Conservation (phyloP, 257 asterid species). For the Przewalskia tangutica region DNA sequence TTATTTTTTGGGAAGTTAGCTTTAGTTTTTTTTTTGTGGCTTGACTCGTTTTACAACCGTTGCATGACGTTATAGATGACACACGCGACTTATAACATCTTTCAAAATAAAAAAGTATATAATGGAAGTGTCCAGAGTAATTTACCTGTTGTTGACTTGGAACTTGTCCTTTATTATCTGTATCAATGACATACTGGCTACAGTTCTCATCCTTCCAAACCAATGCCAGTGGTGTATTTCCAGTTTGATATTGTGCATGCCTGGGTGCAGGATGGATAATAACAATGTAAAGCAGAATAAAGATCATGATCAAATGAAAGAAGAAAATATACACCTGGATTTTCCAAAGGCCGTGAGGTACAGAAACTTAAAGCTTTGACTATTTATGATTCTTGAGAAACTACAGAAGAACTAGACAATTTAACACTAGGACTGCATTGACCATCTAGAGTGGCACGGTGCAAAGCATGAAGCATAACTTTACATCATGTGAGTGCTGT, state of each 20-base stretch:
- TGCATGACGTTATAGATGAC: not conserved
- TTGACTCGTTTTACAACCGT: not conserved
- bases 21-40: not conserved
- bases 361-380: not conserved
- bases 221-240: slow-evolving; percentile 80
- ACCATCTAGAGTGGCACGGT: not conserved
- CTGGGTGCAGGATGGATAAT: slow-evolving; percentile 19
- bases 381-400: not conserved
- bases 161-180: slow-evolving; percentile 74
- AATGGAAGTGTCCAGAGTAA: not conserved
- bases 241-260: slow-evolving; percentile 90
- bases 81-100: not conserved
- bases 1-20: not conserved
- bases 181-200: slow-evolving; percentile 81
- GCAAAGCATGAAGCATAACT: not conserved
- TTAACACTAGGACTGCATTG: not conserved
- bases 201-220: slow-evolving; percentile 93
- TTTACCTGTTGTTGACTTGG: slow-evolving; percentile 82
- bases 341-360: not conserved
- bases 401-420: not conserved
- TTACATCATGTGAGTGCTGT: not conserved
- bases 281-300: not conserved
- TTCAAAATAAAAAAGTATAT: not conserved
- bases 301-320: not conserved
- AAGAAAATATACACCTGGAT: not conserved